Evolutionary conservation across 805 yeast genomes (phyloP).

Genomic region (Tetrapisispora pingtungensis): DNA sequence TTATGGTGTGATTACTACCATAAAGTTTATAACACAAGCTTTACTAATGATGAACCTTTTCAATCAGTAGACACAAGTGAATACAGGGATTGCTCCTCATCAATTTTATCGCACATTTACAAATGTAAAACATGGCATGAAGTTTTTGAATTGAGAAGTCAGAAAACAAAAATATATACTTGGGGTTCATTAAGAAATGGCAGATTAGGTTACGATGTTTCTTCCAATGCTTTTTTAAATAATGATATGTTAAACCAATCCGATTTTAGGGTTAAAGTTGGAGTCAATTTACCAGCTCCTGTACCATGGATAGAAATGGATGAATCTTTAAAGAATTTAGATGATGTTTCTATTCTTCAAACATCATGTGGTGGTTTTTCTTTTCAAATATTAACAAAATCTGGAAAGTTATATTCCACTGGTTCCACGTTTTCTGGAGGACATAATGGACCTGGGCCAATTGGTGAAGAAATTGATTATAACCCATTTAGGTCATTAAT

Average conservation of each 20-base stretch:
- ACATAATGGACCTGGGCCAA: slow-evolving; percentile 35
- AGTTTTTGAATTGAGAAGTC: slow-evolving; percentile 16
- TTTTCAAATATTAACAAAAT: slow-evolving; percentile 44
- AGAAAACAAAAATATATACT: slow-evolving; percentile 18
- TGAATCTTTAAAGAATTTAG: slow-evolving; percentile 4
- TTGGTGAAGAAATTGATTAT: slow-evolving; percentile 25
- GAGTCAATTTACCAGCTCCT: slow-evolving; percentile 21
- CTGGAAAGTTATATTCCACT: slow-evolving; percentile 47
- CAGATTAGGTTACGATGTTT: slow-evolving; percentile 24
- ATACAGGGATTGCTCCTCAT: slow-evolving; percentile 20
- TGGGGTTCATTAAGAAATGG: slow-evolving; percentile 29
- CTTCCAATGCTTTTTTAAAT: slow-evolving; percentile 14
- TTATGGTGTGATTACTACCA: slow-evolving; percentile 27
- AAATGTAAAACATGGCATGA: slow-evolving; percentile 20
- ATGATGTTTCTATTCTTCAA: slow-evolving; percentile 17
- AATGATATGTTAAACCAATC: slow-evolving; percentile 14
- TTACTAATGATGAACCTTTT: slow-evolving; percentile 26
- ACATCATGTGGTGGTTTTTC: slow-evolving; percentile 58
- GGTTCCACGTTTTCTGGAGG: slow-evolving; percentile 39
- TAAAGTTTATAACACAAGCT: slow-evolving; percentile 20
- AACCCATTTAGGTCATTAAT: slow-evolving; percentile 25
- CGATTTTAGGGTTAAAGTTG: slow-evolving; percentile 18
- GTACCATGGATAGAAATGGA: slow-evolving; percentile 23
- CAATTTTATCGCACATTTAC: slow-evolving; percentile 13
- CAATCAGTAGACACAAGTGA: slow-evolving; percentile 10